phyloP scores from a whole-genome alignment of 176 grass and related monocot genomes.

The Oryza australiensis region DNA sequence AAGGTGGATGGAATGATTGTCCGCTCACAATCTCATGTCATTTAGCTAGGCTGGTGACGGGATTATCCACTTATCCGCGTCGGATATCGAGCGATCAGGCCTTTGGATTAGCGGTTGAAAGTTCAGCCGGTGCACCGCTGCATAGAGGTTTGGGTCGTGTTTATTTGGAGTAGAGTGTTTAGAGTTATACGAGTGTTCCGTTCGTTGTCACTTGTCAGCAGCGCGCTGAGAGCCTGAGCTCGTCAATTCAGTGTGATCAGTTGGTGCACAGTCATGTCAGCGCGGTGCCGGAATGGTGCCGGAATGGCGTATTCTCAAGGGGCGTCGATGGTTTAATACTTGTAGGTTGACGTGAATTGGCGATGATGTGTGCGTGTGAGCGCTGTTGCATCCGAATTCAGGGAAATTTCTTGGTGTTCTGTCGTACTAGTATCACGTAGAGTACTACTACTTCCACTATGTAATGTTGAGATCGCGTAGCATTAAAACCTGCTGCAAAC shows the following conservation, averaged over 20 bases:
- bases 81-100: slow-evolving; percentile 25
- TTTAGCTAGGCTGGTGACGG: not conserved
- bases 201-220: not conserved
- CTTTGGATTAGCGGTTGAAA: slow-evolving; percentile 1
- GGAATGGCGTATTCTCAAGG: not conserved
- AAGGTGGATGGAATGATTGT: slow-evolving; percentile 36
- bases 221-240: not conserved
- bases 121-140: not conserved
- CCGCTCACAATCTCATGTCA: not conserved
- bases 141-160: not conserved
- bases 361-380: not conserved
- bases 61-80: slow-evolving; percentile 31
- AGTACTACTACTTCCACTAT: not conserved
- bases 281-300: not conserved
- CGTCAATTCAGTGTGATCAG: slow-evolving; percentile 8
- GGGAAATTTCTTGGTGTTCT: not conserved
- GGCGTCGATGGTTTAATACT: not conserved
- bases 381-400: not conserved
- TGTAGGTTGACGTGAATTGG: not conserved
- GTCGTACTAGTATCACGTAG: not conserved
- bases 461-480: not conserved
- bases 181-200: not conserved
- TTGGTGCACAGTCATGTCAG: not conserved
- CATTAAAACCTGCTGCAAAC: slow-evolving; percentile 10
- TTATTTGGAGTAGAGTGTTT: not conserved